These are phyloP conservation scores for Starmera quercuum DNA, from an alignment of 805 yeast species.

Conservation along the genomic window DNA sequence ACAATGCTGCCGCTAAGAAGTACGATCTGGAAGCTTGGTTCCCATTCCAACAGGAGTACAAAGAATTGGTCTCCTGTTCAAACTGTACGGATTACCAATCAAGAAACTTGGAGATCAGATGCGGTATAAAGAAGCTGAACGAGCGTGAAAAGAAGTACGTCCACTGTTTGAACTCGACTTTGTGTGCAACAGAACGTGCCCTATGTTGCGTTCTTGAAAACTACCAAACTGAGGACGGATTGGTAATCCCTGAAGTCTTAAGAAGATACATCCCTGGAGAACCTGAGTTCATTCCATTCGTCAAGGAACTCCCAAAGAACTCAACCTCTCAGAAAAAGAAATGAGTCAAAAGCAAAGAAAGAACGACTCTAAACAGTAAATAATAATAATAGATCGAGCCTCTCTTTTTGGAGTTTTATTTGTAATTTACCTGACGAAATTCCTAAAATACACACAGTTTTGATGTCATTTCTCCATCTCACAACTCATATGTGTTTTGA, in stretches of 20 bases:
- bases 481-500: no score
- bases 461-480: no score
- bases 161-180: conserved; percentile 95
- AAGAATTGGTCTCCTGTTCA: conserved; percentile 96
- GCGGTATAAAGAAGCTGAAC: conserved; percentile 93
- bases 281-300: conserved; percentile 91
- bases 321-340: conserved; percentile 71
- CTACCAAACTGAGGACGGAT: conserved; percentile 96
- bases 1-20: conserved; percentile 98
- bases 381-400: no score
- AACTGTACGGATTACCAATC: conserved; percentile 99
- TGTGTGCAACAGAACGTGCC: conserved; percentile 98
- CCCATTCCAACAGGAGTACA: conserved; percentile 98
- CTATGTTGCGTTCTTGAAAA: conserved; percentile 95
- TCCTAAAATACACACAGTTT: no score
- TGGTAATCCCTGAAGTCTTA: conserved; percentile 88
- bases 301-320: conserved; percentile 89
- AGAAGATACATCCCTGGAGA: conserved; percentile 97
- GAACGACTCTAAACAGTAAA: no score
- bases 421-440: no score
- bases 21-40: conserved; percentile 99
- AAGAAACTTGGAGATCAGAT: conserved; percentile 96
- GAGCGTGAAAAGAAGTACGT: conserved; percentile 96
- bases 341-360: no score
- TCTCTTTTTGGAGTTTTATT: no score